A percentile compares a stretch with the other conserved stretches of the same genome.
Conservation (phyloP, 139 green algal genomes). For the Volvox reticuliferus region DNA sequence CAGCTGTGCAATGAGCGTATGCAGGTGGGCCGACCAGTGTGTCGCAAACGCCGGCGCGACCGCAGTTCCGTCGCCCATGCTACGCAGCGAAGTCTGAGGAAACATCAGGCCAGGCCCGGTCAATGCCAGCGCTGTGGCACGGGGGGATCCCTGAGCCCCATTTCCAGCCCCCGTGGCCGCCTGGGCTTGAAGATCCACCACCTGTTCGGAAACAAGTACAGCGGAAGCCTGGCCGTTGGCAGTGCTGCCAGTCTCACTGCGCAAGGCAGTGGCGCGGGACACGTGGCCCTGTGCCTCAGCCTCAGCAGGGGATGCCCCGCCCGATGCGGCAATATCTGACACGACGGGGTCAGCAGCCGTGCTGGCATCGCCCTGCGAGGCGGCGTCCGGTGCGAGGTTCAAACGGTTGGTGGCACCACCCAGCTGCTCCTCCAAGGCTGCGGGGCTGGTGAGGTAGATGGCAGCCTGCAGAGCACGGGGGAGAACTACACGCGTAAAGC, state of each 20-base stretch:
- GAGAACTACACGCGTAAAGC: no score
- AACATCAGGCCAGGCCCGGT: background rate
- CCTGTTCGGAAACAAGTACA: conserved; percentile 5
- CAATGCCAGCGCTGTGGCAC: background rate
- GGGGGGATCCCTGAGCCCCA: background rate
- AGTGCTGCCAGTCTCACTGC: background rate
- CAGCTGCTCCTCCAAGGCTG: conserved; percentile 23
- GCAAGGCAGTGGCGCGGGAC: background rate
- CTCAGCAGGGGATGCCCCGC: background rate
- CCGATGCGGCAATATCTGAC: background rate
- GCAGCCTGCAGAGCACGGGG: conserved; percentile 12
- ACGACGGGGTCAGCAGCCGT: background rate
- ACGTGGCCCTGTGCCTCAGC: background rate
- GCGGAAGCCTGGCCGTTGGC: background rate
- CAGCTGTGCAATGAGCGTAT: conserved; percentile 65
- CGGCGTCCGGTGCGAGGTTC: background rate
- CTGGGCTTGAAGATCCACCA: background rate
- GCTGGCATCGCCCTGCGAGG: background rate
- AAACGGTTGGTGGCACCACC: background rate
- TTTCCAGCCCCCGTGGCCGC: background rate
- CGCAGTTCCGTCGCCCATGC: background rate
- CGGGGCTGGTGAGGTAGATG: conserved; percentile 36
- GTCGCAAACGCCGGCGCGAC: background rate
- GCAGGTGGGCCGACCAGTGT: conserved; percentile 61
- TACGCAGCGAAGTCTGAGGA: background rate